These are phyloP conservation scores for Tetracladium setigerum DNA, from an alignment of 495 filamentous ascomycete genomes.

Conservation along the genomic window DNA sequence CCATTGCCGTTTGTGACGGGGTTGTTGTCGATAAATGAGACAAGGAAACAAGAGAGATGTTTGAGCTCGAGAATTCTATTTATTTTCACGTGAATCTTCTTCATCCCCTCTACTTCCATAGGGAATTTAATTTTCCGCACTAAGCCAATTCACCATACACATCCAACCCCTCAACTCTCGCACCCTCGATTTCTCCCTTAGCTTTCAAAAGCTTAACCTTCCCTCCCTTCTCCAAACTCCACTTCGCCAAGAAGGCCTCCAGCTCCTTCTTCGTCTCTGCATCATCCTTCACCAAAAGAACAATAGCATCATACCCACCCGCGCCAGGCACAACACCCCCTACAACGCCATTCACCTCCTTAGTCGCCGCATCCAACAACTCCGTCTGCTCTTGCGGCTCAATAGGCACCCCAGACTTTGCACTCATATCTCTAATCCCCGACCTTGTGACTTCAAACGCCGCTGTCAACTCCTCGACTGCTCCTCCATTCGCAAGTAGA, in stretches of 20 bases:
- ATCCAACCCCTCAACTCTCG: conserved; percentile 50
- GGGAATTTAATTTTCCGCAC: too few species aligned
- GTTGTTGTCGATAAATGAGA: conserved; percentile 30
- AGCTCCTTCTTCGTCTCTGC: conserved; percentile 56
- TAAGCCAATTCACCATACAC: conserved; percentile 9
- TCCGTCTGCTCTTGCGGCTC: conserved; percentile 82
- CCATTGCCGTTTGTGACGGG: conserved; percentile 28
- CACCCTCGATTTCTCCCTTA: conserved; percentile 81
- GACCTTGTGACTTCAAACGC: conserved; percentile 35
- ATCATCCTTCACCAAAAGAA: conserved; percentile 69
- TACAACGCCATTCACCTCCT: conserved; percentile 63
- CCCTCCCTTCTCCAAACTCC: conserved; percentile 59
- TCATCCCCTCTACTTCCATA: too few species aligned
- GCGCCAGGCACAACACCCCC: conserved; percentile 93
- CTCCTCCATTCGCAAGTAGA: conserved; percentile 40
- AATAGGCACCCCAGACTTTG: conserved; percentile 69
- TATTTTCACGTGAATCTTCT: too few species aligned
- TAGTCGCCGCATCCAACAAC: conserved; percentile 62
- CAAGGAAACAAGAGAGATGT: too few species aligned
- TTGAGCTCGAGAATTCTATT: too few species aligned
- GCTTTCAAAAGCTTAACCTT: conserved; percentile 72
- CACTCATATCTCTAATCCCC: conserved; percentile 69
- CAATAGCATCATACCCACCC: conserved; percentile 89
- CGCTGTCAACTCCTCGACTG: conserved; percentile 23
- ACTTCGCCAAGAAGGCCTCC: conserved; percentile 52